Base-by-base conservation (phyloP, 2,329 filamentous ascomycete species). In the Xylariaceae sp. region DNA sequence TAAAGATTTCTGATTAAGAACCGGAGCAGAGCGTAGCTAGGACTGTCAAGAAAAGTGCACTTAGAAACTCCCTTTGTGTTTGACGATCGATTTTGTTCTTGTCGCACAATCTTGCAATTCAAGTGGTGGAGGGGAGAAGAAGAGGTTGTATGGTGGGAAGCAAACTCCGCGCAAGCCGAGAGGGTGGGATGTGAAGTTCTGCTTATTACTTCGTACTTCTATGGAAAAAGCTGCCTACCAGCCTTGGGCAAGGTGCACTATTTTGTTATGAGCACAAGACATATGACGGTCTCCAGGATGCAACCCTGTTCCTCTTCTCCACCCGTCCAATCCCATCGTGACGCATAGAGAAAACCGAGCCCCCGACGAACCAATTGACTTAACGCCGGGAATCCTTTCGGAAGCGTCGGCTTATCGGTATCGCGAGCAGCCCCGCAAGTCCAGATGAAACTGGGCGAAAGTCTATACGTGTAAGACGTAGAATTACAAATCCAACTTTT, bases 331-430 rank as follows among this genome's bases (percentile, higher is more conserved):
- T 56, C 53, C 56, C 13, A 8, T 50, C 23, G 40, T 42, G 39
- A 30, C 45, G 27, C 45, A n/a, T 46, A 57, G 30, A 46, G 37
- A 24, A 36, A 7, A 33, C 42, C 47, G 37, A 50, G 50, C 55
- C 55, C 40, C 41, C 48, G 47, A 48, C 16, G 20, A 21, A 32
- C 40, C 15, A 27, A 50, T 53, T 42, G 11, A 39, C 35, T 4
- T 11, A 15, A 18, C 3, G 7, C 4, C 11, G 6, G 45, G 50
- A 35, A 55, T 44, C 41, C 53, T 45, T 53, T 53, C 56, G 56
- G 56, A 58, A 56, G 44, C 42, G 40, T 58, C 56, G 56, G 53
- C 56, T 46, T 39, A 41, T 39, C 21, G n/a, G 18, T 21, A 8
- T 36, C 35, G 29, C 29, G 42, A 35, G 10, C 4, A 30, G 23